Conservation (phyloP, 768 basidiomycete genomes). For the Agrocybe praecox region DNA sequence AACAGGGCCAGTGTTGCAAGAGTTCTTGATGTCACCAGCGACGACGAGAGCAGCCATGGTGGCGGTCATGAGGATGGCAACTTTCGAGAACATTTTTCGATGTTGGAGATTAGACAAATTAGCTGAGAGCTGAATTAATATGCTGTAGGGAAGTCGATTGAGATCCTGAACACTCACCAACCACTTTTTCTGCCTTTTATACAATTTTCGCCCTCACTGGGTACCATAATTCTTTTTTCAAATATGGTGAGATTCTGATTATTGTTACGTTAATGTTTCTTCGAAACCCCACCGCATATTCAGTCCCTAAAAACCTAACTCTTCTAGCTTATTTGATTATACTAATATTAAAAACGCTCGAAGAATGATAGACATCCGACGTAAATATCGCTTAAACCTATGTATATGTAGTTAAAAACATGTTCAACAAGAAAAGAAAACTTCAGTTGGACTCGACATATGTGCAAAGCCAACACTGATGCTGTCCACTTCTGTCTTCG, state of each 20-base stretch:
- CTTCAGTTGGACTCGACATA: no score
- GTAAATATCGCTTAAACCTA: background rate
- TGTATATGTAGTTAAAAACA: background rate
- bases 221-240: background rate
- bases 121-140: constrained; percentile 3
- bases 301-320: background rate
- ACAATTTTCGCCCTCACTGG: background rate
- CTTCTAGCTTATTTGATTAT: no score
- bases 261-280: background rate
- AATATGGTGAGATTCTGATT: no score
- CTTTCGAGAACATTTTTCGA: constrained; percentile 5
- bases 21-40: constrained; percentile 9
- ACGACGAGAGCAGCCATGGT: constrained; percentile 1
- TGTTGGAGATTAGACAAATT: background rate
- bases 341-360: background rate
- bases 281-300: background rate
- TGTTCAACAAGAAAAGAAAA: background rate
- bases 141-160: background rate
- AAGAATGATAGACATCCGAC: background rate
- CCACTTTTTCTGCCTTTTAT: background rate
- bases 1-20: constrained; percentile 18
- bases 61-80: constrained; percentile 3
- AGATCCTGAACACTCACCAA: background rate
- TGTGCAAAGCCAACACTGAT: no score
- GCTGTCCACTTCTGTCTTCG: no score